These are phyloP conservation scores for Candida yuanshanica DNA, from an alignment of 805 yeast genomes.

Conservation along the genomic window DNA sequence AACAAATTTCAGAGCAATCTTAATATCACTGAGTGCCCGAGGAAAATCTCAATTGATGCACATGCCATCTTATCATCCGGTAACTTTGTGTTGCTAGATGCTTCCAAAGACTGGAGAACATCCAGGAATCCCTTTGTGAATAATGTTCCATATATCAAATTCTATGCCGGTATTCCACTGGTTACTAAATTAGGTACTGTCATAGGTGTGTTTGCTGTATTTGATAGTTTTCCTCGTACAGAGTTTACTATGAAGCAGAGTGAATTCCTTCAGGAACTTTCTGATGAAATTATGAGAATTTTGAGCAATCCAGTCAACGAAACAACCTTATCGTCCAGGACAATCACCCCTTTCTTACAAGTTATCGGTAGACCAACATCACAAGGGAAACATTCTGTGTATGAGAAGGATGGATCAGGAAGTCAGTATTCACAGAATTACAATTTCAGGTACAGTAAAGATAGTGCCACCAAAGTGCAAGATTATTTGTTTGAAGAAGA, in stretches of 20 bases:
- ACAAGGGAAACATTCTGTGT: slow-evolving; percentile 36
- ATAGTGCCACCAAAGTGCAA: slow-evolving; percentile 13
- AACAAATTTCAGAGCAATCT: slow-evolving; percentile 46
- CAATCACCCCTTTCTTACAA: slow-evolving; percentile 10
- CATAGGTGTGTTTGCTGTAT: slow-evolving; percentile 56
- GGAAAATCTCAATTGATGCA: slow-evolving; percentile 57
- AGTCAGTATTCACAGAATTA: slow-evolving; percentile 49
- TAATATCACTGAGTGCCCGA: slow-evolving; percentile 44
- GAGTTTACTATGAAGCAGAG: slow-evolving; percentile 33
- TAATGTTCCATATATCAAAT: slow-evolving; percentile 52
- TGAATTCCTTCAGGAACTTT: slow-evolving; percentile 30
- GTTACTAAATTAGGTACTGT: slow-evolving; percentile 33
- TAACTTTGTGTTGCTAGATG: slow-evolving; percentile 50
- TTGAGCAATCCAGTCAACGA: slow-evolving; percentile 29
- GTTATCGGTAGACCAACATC: slow-evolving; percentile 57
- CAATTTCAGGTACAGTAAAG: slow-evolving; percentile 37
- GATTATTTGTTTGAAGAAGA: slow-evolving; percentile 26
- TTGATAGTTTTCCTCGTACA: slow-evolving; percentile 41
- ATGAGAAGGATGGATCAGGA: slow-evolving; percentile 63
- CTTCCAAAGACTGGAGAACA: slow-evolving; percentile 68
- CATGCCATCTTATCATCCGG: slow-evolving; percentile 60
- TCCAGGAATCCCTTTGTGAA: slow-evolving; percentile 55
- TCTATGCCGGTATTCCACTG: slow-evolving; percentile 64
- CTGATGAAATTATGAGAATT: slow-evolving; percentile 37
- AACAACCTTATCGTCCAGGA: neutral